Evolutionary conservation across 2,329 filamentous ascomycete species (phyloP).

Genomic region (Diaporthe amygdali): DNA sequence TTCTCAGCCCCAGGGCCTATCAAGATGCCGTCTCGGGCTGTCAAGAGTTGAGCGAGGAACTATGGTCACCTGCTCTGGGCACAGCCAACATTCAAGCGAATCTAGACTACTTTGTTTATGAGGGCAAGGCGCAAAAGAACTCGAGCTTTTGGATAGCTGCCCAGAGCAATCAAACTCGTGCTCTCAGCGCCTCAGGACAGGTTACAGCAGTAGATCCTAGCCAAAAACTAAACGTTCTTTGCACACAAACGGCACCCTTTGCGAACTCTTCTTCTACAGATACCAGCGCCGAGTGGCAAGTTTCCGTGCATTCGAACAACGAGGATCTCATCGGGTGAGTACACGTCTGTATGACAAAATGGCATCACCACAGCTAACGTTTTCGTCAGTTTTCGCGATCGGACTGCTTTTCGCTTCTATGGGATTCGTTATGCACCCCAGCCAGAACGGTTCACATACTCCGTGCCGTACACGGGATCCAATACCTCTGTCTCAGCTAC

Average conservation of each 20-base stretch:
- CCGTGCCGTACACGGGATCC: slow-evolving; percentile 41
- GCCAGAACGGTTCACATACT: slow-evolving; percentile 51
- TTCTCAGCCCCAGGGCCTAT: slow-evolving; percentile 37
- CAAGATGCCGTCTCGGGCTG: slow-evolving; percentile 38
- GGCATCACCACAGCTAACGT: not conserved
- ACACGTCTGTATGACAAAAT: no score
- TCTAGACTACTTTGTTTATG: slow-evolving; percentile 43
- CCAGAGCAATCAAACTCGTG: slow-evolving; percentile 27
- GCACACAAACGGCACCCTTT: slow-evolving; percentile 49
- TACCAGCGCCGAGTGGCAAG: slow-evolving; percentile 40
- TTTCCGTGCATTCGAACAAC: slow-evolving; percentile 43
- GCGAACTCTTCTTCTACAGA: slow-evolving; percentile 40
- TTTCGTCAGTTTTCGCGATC: slow-evolving; percentile 45
- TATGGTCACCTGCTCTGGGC: slow-evolving; percentile 39
- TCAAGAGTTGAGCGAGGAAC: slow-evolving; percentile 43
- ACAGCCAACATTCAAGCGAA: slow-evolving; percentile 36
- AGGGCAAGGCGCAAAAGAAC: slow-evolving; percentile 29
- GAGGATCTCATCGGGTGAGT: slow-evolving; percentile 43
- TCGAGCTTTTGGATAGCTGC: slow-evolving; percentile 44
- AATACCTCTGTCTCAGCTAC: slow-evolving; percentile 40
- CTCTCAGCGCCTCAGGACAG: slow-evolving; percentile 35
- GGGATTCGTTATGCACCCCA: slow-evolving; percentile 52
- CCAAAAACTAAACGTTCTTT: slow-evolving; percentile 41
- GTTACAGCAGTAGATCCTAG: slow-evolving; percentile 27
- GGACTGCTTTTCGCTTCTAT: slow-evolving; percentile 55